Evolutionary conservation across 2,329 filamentous ascomycete species (phyloP), one percentile per base, ranked within the genome.

Genomic region (Furcasterigmium furcatum): DNA sequence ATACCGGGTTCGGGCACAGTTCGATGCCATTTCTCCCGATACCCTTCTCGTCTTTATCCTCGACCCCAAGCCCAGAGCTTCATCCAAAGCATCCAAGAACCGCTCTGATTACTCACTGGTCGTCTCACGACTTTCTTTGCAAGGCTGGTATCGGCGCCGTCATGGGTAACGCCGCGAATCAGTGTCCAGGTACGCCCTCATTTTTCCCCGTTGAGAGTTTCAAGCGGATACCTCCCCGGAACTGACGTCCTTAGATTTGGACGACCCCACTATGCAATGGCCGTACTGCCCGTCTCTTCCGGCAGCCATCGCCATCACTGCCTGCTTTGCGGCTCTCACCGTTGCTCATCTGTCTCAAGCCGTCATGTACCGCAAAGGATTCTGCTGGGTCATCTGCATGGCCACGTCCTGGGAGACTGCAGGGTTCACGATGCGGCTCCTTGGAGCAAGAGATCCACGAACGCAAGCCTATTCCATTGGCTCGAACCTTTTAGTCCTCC

Each of bases 331-430:
- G 0, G 12, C 46, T 0, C 10, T 66, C 44, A 59, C 50, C 24
- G 32, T 43, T 3, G 21, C 46, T 9, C 46, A 52, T 18, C 29
- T 53, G 19, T 58, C 54, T 47, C 56, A 61, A 38, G 55, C 51
- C 3, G 46, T 53, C 24, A 44, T 32, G 10, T 50, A 59, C 40
- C 53, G 49, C 42, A 59, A 59, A 57, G 51, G 45, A 36, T 67
- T 62, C 54, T 64, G 58, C 27, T 67, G 62, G 63, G 62, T 64
- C 9, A 63, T 66, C 25, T 56, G 62, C 49, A 66, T 65, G 63
- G 63, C 61, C n/a, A 51, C 57, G 27, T 46, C 54, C 12, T 63
- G 60, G 60, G 60, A 63, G 44, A 59, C 39, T 32, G 30, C 30
- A n/a, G 30, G 30, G 2, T 32, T 32, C 30, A 32, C 30, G 30